These are phyloP conservation scores for Picea abies DNA, from an alignment of 83 land plant species.

Conservation along the genomic window DNA sequence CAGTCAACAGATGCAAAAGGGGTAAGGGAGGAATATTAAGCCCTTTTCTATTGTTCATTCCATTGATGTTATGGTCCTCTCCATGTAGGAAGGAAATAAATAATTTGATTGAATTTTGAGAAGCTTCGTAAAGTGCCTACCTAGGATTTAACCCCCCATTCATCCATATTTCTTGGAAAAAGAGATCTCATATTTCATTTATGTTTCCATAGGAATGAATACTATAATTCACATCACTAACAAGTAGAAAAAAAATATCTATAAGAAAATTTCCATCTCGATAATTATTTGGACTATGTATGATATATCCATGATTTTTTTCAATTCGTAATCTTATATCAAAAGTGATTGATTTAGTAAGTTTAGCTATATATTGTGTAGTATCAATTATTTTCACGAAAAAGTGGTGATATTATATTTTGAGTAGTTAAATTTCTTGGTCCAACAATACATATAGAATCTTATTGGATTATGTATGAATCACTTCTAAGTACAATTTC, in stretches of 20 bases:
- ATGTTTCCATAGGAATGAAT: slow-evolving; percentile 16
- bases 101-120: slow-evolving; percentile 21
- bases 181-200: slow-evolving; percentile 24
- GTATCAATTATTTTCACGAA: background rate
- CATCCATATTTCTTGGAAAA: slow-evolving; percentile 31
- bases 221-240: slow-evolving; percentile 11
- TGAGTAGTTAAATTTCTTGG: background rate
- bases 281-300: too few species aligned
- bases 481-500: too few species aligned
- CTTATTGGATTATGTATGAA: background rate
- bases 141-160: slow-evolving; percentile 30
- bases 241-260: background rate
- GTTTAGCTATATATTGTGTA: slow-evolving; percentile 8
- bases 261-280: too few species aligned
- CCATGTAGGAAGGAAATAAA: slow-evolving; percentile 22
- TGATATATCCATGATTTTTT: background rate
- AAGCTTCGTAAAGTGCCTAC: slow-evolving; percentile 33
- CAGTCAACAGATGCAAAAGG: background rate
- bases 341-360: background rate
- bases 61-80: slow-evolving; percentile 8
- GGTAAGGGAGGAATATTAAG: background rate
- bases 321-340: background rate
- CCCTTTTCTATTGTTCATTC: background rate
- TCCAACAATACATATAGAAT: background rate
- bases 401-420: slow-evolving; percentile 1